Conservation (phyloP, 495 filamentous ascomycete species). For the Parmelia sp. region DNA sequence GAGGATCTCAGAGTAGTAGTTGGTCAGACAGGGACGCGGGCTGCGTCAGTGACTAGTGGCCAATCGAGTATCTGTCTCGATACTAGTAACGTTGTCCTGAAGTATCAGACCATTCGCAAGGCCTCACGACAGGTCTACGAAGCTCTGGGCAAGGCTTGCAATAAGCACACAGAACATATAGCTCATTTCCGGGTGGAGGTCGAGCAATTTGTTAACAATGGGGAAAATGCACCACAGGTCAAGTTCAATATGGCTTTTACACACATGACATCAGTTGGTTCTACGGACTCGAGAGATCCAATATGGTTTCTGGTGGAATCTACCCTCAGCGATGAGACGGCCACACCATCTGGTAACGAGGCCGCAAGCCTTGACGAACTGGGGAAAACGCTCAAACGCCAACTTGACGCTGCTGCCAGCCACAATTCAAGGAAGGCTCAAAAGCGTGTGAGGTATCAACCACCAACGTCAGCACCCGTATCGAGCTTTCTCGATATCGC, state of each 20-base stretch:
- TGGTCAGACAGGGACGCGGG: conserved; percentile 8
- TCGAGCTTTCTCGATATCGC: background rate
- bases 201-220: conserved; percentile 13
- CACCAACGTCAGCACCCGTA: background rate
- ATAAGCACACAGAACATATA: conserved; percentile 30
- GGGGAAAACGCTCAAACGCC: conserved; percentile 20
- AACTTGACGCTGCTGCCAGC: conserved; percentile 7
- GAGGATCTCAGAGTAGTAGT: conserved; percentile 20
- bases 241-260: conserved; percentile 30
- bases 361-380: background rate
- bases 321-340: conserved; percentile 4
- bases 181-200: conserved; percentile 33
- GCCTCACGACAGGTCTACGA: conserved; percentile 34
- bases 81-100: conserved; percentile 7
- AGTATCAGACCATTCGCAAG: conserved; percentile 26
- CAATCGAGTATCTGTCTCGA: background rate
- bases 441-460: conserved; percentile 21
- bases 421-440: conserved; percentile 14
- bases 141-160: conserved; percentile 32
- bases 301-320: conserved; percentile 28
- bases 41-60: background rate
- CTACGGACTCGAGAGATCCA: conserved; percentile 3
- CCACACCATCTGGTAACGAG: no score
- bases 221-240: conserved; percentile 14
- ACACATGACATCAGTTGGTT: conserved; percentile 5